Evolutionary conservation across 1,284 basidiomycete genomes (phyloP).

Genomic region (Xerocomus amazonicus): DNA sequence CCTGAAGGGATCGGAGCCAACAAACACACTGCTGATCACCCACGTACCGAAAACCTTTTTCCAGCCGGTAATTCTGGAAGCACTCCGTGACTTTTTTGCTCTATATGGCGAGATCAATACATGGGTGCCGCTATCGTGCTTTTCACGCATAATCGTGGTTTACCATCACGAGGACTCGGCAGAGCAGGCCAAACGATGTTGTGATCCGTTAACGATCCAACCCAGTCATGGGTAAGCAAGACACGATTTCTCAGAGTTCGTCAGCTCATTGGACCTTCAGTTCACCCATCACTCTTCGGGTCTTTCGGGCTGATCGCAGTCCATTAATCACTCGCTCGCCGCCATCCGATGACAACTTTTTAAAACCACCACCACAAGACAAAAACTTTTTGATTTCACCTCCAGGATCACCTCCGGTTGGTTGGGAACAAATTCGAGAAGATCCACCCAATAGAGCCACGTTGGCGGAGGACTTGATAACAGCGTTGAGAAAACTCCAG

Average conservation of each 20-base stretch:
- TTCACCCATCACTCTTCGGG: slow-evolving; percentile 58
- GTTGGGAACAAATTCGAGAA: slow-evolving; percentile 92
- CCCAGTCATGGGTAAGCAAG: slow-evolving; percentile 47
- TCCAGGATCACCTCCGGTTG: slow-evolving; percentile 95
- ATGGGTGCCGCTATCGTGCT: slow-evolving; percentile 83
- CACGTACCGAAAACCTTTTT: slow-evolving; percentile 65
- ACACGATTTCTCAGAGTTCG: slow-evolving; percentile 2
- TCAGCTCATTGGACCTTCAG: slow-evolving; percentile 31
- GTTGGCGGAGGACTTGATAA: slow-evolving; percentile 86
- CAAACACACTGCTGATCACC: slow-evolving; percentile 71
- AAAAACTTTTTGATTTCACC: slow-evolving; percentile 98
- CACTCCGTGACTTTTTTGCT: slow-evolving; percentile 67
- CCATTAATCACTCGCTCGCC: slow-evolving; percentile 49
- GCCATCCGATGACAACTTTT: slow-evolving; percentile 46
- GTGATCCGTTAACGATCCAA: slow-evolving; percentile 59
- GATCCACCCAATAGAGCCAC: slow-evolving; percentile 88
- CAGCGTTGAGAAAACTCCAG: slow-evolving; percentile 66
- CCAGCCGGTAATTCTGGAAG: slow-evolving; percentile 62
- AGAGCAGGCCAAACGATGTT: slow-evolving; percentile 59
- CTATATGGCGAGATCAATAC: slow-evolving; percentile 74
- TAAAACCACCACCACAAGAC: slow-evolving; percentile 76
- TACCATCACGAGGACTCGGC: slow-evolving; percentile 64
- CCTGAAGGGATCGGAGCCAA: slow-evolving; percentile 33
- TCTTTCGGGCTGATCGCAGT: slow-evolving; percentile 78
- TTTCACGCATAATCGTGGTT: slow-evolving; percentile 79